Base-by-base conservation (phyloP, 2,329 filamentous ascomycete genomes). In the Mycogone perniciosa region DNA sequence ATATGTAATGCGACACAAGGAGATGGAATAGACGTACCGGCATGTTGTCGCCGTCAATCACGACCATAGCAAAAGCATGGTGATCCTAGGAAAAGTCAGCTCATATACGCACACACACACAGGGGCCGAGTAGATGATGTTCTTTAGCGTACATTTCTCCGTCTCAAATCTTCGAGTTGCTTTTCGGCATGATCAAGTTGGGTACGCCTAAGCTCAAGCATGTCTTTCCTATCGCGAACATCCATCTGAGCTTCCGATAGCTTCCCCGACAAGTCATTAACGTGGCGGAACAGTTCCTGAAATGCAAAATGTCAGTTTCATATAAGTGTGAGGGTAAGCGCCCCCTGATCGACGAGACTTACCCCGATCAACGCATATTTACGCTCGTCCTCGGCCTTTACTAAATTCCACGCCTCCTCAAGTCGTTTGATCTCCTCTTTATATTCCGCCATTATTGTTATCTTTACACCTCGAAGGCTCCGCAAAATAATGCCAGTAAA, bases 11-110 rank as follows among this genome's bases (percentile, higher is more conserved):
- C 7, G 20, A 8, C 8, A 10, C 8, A 26, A 13, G 31, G 10
- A 10, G 11, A 52, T 60, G 50, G n/a, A 13, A 27, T n/a, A 10
- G 11, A 52, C 60, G 50, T 59, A 70, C 68, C 50, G 60, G 61
- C 66, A 70, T 69, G 48, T 62, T 63, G 49, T 71, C 69, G 4
- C 69, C 69, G 54, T 71, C 69, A 49, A 71, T 61, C 11, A 71
- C 50, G 39, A 70, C 66, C 7, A 61, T 63, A 48, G 62, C 63
- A 57, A 64, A 70, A 51, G 43, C 53, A 13, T 61, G 52, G 10
- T 53, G 54, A 39, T 55, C 54, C 61, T 62, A 31, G 9, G 7
- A 7, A 31, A 8, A 37, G 11, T 42, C 7, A 34, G 27, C 4
- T 33, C 3, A 13, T 7, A 5, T 31, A 4, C 20, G 20, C 20